These are phyloP conservation scores for Pisolithus sp. DNA, from an alignment of 768 basidiomycete species.

Conservation along the genomic window DNA sequence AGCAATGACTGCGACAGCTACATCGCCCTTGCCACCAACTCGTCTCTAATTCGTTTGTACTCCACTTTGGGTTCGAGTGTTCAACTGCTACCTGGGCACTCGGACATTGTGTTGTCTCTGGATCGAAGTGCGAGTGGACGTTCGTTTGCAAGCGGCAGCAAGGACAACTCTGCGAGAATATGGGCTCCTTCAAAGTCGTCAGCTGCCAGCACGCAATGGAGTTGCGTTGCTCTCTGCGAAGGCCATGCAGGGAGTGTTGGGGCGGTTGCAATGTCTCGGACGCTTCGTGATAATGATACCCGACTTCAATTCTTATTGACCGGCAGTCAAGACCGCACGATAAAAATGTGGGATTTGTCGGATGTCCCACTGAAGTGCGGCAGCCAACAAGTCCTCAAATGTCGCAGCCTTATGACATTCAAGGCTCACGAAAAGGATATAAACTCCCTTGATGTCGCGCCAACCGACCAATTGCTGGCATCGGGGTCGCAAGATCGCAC, in stretches of 20 bases:
- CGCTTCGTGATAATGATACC: slow-evolving; percentile 13
- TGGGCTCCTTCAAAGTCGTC: slow-evolving; percentile 48
- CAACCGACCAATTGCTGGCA: slow-evolving; percentile 80
- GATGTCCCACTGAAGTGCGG: slow-evolving; percentile 33
- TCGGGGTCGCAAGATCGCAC: slow-evolving; percentile 96
- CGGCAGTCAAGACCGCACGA: slow-evolving; percentile 93
- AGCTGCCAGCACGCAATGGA: slow-evolving; percentile 26
- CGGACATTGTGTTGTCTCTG: slow-evolving; percentile 84
- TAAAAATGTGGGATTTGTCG: slow-evolving; percentile 97
- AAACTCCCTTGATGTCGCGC: slow-evolving; percentile 89
- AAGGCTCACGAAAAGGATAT: slow-evolving; percentile 99
- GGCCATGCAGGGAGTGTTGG: slow-evolving; percentile 95
- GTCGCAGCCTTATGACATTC: slow-evolving; percentile 75
- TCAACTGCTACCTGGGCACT: slow-evolving; percentile 81
- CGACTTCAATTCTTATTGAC: slow-evolving; percentile 75
- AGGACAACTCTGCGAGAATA: slow-evolving; percentile 81
- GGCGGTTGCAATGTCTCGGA: slow-evolving; percentile 75
- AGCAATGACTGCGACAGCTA: slow-evolving; percentile 49
- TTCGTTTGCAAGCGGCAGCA: slow-evolving; percentile 87
- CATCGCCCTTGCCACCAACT: slow-evolving; percentile 95
- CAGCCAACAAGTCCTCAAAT: slow-evolving; percentile 35
- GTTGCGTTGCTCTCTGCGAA: slow-evolving; percentile 81
- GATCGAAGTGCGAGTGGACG: slow-evolving; percentile 60
- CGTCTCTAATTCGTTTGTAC: slow-evolving; percentile 90
- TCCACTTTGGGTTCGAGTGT: slow-evolving; percentile 71